Conservation (phyloP, 768 basidiomycete species). For the Butyriboletus loyo region DNA sequence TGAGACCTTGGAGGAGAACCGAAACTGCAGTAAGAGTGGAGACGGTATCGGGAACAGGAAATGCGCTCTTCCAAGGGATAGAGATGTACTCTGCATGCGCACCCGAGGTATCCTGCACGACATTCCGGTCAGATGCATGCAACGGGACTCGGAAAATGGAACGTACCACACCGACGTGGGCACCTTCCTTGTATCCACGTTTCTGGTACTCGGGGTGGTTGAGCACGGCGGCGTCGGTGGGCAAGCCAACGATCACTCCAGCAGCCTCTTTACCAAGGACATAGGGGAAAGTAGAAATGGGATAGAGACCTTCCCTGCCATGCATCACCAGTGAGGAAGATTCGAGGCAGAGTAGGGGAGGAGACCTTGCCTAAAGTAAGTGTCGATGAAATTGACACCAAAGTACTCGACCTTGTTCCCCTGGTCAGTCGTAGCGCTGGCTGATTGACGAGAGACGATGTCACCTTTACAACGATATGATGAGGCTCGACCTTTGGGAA, state of each 20-base stretch:
- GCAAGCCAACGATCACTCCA: slow-evolving; percentile 73
- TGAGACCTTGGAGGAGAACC: slow-evolving; percentile 69
- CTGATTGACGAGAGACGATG: not conserved
- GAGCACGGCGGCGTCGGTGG: slow-evolving; percentile 60
- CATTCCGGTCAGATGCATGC: not conserved
- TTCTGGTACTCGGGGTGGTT: slow-evolving; percentile 61
- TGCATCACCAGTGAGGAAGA: slow-evolving; percentile 24
- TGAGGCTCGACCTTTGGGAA: slow-evolving; percentile 61
- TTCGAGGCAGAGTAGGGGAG: not conserved
- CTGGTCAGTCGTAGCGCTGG: not conserved
- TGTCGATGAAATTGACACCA: slow-evolving; percentile 87
- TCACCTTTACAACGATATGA: slow-evolving; percentile 50
- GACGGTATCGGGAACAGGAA: slow-evolving; percentile 62
- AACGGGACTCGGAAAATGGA: not conserved
- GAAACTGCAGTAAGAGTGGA: slow-evolving; percentile 65
- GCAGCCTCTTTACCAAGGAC: slow-evolving; percentile 76
- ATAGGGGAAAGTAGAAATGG: slow-evolving; percentile 53
- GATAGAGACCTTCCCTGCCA: slow-evolving; percentile 65
- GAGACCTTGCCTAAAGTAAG: slow-evolving; percentile 63
- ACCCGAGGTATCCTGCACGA: slow-evolving; percentile 42
- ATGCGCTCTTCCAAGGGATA: slow-evolving; percentile 57
- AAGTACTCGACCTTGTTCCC: slow-evolving; percentile 58
- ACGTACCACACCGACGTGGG: slow-evolving; percentile 67
- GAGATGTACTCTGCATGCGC: slow-evolving; percentile 73
- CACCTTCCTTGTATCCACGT: slow-evolving; percentile 64